Base-by-base conservation (phyloP, 139 green algal species). In the Dunaliella sp. region DNA sequence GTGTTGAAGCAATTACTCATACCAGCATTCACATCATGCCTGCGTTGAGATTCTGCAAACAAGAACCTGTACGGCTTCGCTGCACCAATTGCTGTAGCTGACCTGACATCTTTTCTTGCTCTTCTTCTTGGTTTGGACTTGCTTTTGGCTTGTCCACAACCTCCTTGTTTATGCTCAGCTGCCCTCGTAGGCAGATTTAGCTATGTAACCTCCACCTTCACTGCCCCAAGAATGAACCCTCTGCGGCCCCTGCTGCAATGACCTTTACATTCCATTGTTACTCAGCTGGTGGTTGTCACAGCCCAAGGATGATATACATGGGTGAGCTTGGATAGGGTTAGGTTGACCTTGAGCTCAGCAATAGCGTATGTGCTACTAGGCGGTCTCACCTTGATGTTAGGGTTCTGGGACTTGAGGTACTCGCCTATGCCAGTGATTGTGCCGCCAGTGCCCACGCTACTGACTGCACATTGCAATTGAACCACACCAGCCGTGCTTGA, bases 401-500 rank as follows among this genome's bases (percentile, higher is more conserved):
- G 91, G 75, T 98, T 98, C 78, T 94, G 78, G 25, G 89, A 81
- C 89, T 96, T 97, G 26, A 98, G 93, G 89, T 93, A 97, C 25
- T 90, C 83, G 24, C 93, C 95, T 0, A 82, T 83, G 80, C 96
- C 96, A n/a, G 95, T 97, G 85, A 98, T 94, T 81, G 96, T 98
- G 82, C 96, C 96, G 65, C 96, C 96, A 25, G 96, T 98, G 85
- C 96, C 96, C 30, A 99, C 95, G 36, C 96, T 97, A 1, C 89
- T 88, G 35, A 99, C 92, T 65, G 3, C 99, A 86, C 38, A 98
- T 94, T 92, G 98, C 97, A 38, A 99, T 90, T 83, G 36, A n/a
- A n/a, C n/a, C n/a, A n/a, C n/a, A n/a, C n/a, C n/a, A n/a, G n/a
- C n/a, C n/a, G n/a, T n/a, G n/a, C n/a, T n/a, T n/a, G n/a, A n/a